A percentile compares a stretch with the other conserved stretches of the same genome.
These are phyloP conservation scores for Penicillium sp. DNA, from an alignment of 2,329 filamentous ascomycete species.

Conservation along the genomic window DNA sequence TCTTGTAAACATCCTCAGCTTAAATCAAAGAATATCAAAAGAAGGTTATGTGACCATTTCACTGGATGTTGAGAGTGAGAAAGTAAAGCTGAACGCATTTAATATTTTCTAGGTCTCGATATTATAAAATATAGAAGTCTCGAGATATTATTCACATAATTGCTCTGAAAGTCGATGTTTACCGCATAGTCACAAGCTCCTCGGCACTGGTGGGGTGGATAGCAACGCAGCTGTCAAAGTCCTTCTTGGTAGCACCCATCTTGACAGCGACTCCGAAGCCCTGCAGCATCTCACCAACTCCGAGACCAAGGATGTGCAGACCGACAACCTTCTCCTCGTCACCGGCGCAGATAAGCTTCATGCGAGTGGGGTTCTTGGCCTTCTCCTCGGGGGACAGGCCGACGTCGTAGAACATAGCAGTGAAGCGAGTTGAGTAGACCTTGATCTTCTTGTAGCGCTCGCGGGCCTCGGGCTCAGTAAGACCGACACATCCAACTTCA, in stretches of 20 bases:
- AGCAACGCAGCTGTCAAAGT: slow-evolving; percentile 73
- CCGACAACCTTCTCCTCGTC: slow-evolving; percentile 54
- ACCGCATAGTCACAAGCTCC: slow-evolving; percentile 63
- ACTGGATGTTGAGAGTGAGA: no score
- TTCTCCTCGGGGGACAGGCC: slow-evolving; percentile 49
- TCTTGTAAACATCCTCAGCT: no score
- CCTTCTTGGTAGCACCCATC: slow-evolving; percentile 77
- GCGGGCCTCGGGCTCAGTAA: slow-evolving; percentile 53
- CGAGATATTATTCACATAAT: no score
- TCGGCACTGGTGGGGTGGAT: slow-evolving; percentile 78
- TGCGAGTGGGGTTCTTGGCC: slow-evolving; percentile 52
- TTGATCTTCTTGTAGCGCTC: slow-evolving; percentile 52
- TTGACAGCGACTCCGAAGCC: slow-evolving; percentile 75
- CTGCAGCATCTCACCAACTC: slow-evolving; percentile 67
- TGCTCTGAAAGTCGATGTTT: neutral
- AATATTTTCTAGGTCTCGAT: no score
- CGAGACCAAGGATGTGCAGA: slow-evolving; percentile 51
- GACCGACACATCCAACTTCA: slow-evolving; percentile 51
- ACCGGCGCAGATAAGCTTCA: slow-evolving; percentile 53
- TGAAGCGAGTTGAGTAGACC: slow-evolving; percentile 52
- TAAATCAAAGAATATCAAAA: no score
- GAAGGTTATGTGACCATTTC: no score
- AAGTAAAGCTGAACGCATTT: no score
- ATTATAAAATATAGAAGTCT: no score
- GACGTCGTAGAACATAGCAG: slow-evolving; percentile 52